Base-by-base conservation (phyloP, 108 stramenopile species). In the Bacterosira constricta region DNA sequence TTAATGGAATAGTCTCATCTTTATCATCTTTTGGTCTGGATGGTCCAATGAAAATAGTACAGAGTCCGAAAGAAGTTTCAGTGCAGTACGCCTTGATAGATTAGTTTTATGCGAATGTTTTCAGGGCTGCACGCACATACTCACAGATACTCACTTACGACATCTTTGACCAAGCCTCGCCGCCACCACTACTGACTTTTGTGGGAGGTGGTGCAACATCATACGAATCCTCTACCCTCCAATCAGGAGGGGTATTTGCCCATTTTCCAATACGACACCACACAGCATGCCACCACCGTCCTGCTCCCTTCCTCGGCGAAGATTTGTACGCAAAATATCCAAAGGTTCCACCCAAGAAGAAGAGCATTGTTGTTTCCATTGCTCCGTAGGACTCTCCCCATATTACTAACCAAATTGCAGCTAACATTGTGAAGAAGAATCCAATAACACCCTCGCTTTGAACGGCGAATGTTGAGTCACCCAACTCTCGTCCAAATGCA, bases 221-320 rank as follows among this genome's bases (percentile, higher is more conserved):
- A 39, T 79, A 74, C 4, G 77, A 66, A 52, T 74, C 73, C 71
- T 79, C 77, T 12, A 73, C 71, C 21, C 77, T 66, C 77, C 64
- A 73, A 27, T 69, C 73, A 1, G 77, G 77, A 6, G 77, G 64
- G 3, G 59, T 26, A 56, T 69, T 67, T 2, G 77, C 77, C 77
- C 77, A 79, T n/a, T 32, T 31, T 27, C 45, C 71, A 31, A 79
- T 61, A n/a, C 39, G 65, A 46, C 71, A 77, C 76, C 76, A 77
- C 1, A 73, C 76, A 23, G 76, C 71, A 34, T 26, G 21, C 49
- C 51, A 76, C 73, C 77, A 54, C 9, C 68, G 55, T 25, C 58
- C 20, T n/a, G 50, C 60, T 46, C 77, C 67, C 45, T 17, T 37
- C 32, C 36, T 46, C n/a, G 35, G 27, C 23, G 66, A 41, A 23